Evolutionary conservation across 345 rosid species (phyloP), one percentile per base, ranked within the genome.

Genomic region (Citrus medica): DNA sequence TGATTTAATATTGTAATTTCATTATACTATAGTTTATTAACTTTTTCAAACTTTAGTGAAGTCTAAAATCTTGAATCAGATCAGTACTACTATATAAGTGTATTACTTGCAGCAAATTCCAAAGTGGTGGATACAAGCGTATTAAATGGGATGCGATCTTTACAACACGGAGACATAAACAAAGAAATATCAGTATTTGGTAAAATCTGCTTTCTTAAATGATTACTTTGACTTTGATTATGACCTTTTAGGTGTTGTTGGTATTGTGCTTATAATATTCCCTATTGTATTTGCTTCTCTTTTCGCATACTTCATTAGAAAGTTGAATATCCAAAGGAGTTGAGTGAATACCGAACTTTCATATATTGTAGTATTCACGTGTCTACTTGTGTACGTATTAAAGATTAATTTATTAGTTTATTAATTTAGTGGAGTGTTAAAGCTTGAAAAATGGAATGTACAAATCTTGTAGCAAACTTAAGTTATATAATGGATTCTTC

Each of bases 161-260:
- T 83, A 7, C 87, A 82, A 19, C 74, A 76, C 13, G 79, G 77
- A 9, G 83, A 84, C 24, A 48, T 25, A 10, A 2, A 75, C 32
- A 14, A 75, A n/a, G 71, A 30, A 48, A 75, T 75, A 48, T 48
- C 38, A 10, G 33, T 30, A 48, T 65, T 64, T 25, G 82, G 72
- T 48, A 68, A 55, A 56, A 51, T 17, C 81, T 14, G 81, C 81
- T 4, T 27, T 56, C 69, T 63, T 79, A 16, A 10, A 82, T 62
- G 79, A 78, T 61, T 66, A 80, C 33, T 86, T 80, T 48, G 89
- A 84, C 48, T 86, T 62, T 62, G n/a, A 79, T 2, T 53, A 79
- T 16, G 48, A 69, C 9, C 69, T 79, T 71, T 76, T 79, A 74
- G 87, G 77, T 19, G 79, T 79, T 22, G 78, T 79, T 56, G 84